phyloP scores from a whole-genome alignment of 176 grass and related monocot genomes.

The Bromus sterilis region DNA sequence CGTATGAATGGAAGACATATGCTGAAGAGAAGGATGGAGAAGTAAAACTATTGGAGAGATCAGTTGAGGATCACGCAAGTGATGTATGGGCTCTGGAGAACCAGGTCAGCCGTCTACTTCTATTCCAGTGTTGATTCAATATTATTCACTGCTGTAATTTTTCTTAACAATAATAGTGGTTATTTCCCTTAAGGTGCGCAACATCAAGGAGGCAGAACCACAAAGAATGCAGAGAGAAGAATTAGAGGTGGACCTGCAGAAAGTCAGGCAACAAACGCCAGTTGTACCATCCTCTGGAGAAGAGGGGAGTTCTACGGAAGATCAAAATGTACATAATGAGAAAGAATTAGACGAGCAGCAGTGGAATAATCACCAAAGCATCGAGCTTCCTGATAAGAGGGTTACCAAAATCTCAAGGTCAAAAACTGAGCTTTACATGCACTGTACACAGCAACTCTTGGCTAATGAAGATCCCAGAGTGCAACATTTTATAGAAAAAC shows the following conservation, averaged over 20 bases:
- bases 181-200: constrained; percentile 53
- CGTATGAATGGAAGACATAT: constrained; percentile 54
- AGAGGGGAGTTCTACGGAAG: constrained; percentile 20
- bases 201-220: constrained; percentile 73
- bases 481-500: neutral
- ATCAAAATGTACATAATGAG: constrained; percentile 38
- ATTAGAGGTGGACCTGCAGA: constrained; percentile 69
- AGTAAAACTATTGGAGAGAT: constrained; percentile 75
- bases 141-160: neutral
- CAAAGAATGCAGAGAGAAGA: constrained; percentile 71
- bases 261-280: constrained; percentile 64
- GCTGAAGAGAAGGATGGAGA: constrained; percentile 90
- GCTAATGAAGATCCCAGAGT: neutral
- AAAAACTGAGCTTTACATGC: neutral
- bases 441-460: neutral
- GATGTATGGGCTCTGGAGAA: constrained; percentile 72
- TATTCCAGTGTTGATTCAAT: neutral
- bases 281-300: constrained; percentile 28
- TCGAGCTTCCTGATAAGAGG: neutral
- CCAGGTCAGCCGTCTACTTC: constrained; percentile 39
- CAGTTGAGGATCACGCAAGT: constrained; percentile 67
- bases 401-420: neutral
- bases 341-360: neutral
- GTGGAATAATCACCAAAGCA: neutral
- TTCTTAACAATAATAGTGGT: neutral